Evolutionary conservation across 345 rosid species (phyloP).

Genomic region (Aethionema arabicum): DNA sequence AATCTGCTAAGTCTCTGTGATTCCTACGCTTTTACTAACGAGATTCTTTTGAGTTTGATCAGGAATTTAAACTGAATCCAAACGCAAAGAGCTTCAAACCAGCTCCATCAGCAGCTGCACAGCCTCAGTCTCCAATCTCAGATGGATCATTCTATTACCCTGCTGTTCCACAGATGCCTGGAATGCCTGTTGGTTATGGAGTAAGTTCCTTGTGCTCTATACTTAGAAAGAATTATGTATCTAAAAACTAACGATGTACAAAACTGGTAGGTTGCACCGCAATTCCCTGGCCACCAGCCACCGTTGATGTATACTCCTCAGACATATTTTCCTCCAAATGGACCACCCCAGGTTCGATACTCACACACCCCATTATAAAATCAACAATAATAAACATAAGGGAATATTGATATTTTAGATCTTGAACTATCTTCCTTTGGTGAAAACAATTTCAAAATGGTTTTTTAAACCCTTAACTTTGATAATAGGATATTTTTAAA

Average conservation of each 20-base stretch:
- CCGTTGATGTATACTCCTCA: slow-evolving; percentile 62
- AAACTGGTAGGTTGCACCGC: slow-evolving; percentile 58
- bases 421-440: too few relatives aligned
- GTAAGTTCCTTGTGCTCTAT: slow-evolving; percentile 44
- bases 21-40: slow-evolving; percentile 4
- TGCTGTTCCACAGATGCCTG: slow-evolving; percentile 61
- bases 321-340: slow-evolving; percentile 70
- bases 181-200: slow-evolving; percentile 69
- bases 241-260: slow-evolving; percentile 11
- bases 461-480: too few relatives aligned
- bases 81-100: slow-evolving; percentile 88
- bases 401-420: too few relatives aligned
- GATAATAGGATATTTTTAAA: too few relatives aligned
- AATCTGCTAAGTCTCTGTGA: slow-evolving; percentile 13
- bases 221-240: not conserved
- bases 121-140: slow-evolving; percentile 65
- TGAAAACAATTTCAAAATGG: too few relatives aligned
- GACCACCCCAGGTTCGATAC: slow-evolving; percentile 60
- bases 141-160: slow-evolving; percentile 69
- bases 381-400: not conserved
- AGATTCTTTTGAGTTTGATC: slow-evolving; percentile 30
- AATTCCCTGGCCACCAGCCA: slow-evolving; percentile 67
- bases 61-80: slow-evolving; percentile 96
- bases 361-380: not conserved
- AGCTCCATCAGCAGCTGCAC: slow-evolving; percentile 52